Base-by-base conservation (phyloP, 306 rosid species). In the Alnus glutinosa region DNA sequence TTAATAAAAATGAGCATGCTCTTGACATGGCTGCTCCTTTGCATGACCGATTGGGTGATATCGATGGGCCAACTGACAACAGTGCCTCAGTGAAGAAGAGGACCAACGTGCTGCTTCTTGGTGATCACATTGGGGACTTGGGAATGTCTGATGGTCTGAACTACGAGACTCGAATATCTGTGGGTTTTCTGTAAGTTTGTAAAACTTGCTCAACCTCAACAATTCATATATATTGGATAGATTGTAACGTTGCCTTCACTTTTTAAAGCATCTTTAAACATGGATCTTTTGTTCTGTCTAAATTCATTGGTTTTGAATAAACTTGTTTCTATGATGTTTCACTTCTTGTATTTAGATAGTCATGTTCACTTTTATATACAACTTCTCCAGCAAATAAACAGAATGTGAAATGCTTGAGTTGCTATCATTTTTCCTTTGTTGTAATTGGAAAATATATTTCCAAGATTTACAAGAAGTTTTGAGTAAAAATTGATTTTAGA, bases 121-220 rank as follows among this genome's bases (percentile, higher is more conserved):
- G 98, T 59, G 98, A 95, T 71, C 98, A 92, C 89, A 37, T 81
- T 39, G 98, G 98, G 50, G 98, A 95, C 90, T 81, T 95, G 86
- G 84, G 94, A 81, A 95, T 95, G 97, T 95, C 98, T 11, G 92
- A 95, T 70, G 98, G 97, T 79, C 86, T 91, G 87, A 90, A 89
- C 77, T 92, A 92, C 2, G 92, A 92, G 69, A 91, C 91, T 19
- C 88, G 92, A 79, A 90, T 95, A 71, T 91, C 98, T 10, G 89
- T 89, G 73, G 98, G 97, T 51, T 95, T 95, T 80, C 84, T 95
- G 98, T 92, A 85, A 86, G 98, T 91, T 39, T 68, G 11, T 44
- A 28, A 74, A 49, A 42, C 81, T 67, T 80, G 34, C 78, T 39
- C 10, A 23, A 59, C 79, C 62, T 46, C 75, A 62, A 42, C 46